phyloP scores from a whole-genome alignment of 495 filamentous ascomycete species.

The Wilcoxina mikolae region DNA sequence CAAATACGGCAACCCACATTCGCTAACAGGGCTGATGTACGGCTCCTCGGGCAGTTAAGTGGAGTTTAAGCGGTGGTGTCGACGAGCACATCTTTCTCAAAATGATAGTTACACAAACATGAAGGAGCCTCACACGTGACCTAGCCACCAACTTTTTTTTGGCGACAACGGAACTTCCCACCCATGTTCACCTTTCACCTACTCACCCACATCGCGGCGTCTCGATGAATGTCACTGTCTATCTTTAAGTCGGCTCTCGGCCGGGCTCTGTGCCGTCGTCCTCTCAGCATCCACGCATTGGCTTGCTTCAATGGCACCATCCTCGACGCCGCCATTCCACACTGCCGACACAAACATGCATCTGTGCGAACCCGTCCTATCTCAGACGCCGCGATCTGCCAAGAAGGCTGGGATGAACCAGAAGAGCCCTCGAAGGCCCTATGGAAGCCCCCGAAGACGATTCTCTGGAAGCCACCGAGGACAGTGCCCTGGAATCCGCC shows the following conservation, averaged over 20 bases:
- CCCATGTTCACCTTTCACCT: not conserved
- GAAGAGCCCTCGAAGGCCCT: too few species aligned
- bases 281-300: conserved; percentile 5
- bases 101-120: too few species aligned
- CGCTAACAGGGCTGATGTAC: not conserved
- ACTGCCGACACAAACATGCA: not conserved
- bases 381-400: too few species aligned
- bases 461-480: too few species aligned
- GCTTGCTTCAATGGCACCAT: not conserved
- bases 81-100: not conserved
- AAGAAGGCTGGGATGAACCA: too few species aligned
- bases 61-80: not conserved
- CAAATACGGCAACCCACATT: too few species aligned
- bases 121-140: not conserved
- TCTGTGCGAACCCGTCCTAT: too few species aligned
- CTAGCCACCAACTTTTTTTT: conserved; percentile 1
- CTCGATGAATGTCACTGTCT: conserved; percentile 27
- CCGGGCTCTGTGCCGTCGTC: conserved; percentile 10
- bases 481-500: too few species aligned
- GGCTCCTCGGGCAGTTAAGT: not conserved
- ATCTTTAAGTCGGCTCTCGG: conserved; percentile 20
- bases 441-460: too few species aligned
- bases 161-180: not conserved
- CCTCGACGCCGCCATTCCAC: not conserved
- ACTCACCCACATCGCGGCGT: not conserved